Evolutionary conservation across 306 rosid species (phyloP).

Genomic region (Sicyos baderoa): DNA sequence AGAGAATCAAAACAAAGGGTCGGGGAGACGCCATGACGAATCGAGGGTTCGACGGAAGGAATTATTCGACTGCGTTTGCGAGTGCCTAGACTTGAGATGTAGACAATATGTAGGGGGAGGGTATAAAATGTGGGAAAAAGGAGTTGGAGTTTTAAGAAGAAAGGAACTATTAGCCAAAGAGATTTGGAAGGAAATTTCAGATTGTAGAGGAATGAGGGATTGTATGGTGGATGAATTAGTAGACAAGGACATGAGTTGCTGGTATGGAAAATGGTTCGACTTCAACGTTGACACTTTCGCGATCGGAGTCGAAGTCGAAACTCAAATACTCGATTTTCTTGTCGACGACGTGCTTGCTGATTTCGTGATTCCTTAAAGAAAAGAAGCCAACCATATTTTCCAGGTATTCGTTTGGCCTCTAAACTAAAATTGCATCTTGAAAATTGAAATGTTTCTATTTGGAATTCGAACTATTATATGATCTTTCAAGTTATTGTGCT

Average conservation of each 20-base stretch:
- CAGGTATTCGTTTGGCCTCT: conserved; percentile 8
- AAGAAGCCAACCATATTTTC: conserved; percentile 4
- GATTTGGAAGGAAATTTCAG: conserved; percentile 61
- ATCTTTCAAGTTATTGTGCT: not conserved
- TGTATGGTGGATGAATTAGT: conserved; percentile 87
- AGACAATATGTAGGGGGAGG: conserved; percentile 51
- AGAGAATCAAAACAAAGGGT: conserved; percentile 48
- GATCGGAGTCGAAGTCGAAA: conserved; percentile 58
- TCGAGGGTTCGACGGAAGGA: conserved; percentile 44
- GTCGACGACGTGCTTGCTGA: conserved; percentile 56
- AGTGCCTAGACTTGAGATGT: conserved; percentile 64
- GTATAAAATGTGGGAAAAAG: conserved; percentile 59
- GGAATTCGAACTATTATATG: not conserved
- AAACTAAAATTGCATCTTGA: not conserved
- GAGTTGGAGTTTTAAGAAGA: conserved; percentile 52
- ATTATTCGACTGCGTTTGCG: conserved; percentile 59
- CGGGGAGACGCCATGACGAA: not conserved
- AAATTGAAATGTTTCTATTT: not conserved
- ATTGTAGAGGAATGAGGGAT: conserved; percentile 60
- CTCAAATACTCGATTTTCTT: conserved; percentile 53
- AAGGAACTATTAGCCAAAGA: conserved; percentile 59
- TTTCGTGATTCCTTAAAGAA: conserved; percentile 18
- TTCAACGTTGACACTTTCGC: conserved; percentile 52
- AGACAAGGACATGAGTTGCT: conserved; percentile 78
- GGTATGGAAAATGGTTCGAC: conserved; percentile 69